Conservation (phyloP, 768 basidiomycete genomes). For the Boletus rubroflammeus region DNA sequence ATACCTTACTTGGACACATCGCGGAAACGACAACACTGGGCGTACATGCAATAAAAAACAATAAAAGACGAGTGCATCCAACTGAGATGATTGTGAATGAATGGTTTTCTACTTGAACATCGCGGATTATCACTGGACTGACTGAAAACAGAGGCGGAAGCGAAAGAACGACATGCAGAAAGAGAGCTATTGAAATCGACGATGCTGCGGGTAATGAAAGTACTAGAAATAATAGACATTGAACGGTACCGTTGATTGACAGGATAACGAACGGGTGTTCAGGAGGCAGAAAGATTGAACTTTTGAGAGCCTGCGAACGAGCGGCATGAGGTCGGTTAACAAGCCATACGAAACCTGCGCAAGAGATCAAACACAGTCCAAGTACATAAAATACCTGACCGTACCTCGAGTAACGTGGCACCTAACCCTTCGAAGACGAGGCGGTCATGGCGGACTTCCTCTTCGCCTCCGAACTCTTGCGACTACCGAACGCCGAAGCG, state of each 20-base stretch:
- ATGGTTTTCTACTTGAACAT: slow-evolving; percentile 11
- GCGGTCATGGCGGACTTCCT: slow-evolving; percentile 26
- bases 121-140: background rate
- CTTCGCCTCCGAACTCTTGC: slow-evolving; percentile 28
- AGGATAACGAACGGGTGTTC: background rate
- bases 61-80: slow-evolving; percentile 14
- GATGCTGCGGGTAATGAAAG: slow-evolving; percentile 4
- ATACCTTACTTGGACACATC: slow-evolving; percentile 6
- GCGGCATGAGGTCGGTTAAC: background rate
- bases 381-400: too few relatives aligned
- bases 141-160: background rate
- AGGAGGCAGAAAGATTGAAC: background rate
- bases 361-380: slow-evolving; percentile 1
- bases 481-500: slow-evolving; percentile 22
- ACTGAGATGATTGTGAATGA: slow-evolving; percentile 10
- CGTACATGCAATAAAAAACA: slow-evolving; percentile 17
- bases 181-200: slow-evolving; percentile 3
- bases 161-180: slow-evolving; percentile 5
- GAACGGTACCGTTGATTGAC: background rate
- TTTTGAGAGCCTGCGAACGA: slow-evolving; percentile 3
- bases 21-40: slow-evolving; percentile 10
- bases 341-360: background rate
- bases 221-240: slow-evolving; percentile 3
- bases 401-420: slow-evolving; percentile 2
- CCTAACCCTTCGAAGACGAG: slow-evolving; percentile 25